A percentile compares a stretch with the other conserved stretches of the same genome.
Conservation (phyloP, 1,284 basidiomycete genomes). For the Cutaneotrichosporon mucoides region DNA sequence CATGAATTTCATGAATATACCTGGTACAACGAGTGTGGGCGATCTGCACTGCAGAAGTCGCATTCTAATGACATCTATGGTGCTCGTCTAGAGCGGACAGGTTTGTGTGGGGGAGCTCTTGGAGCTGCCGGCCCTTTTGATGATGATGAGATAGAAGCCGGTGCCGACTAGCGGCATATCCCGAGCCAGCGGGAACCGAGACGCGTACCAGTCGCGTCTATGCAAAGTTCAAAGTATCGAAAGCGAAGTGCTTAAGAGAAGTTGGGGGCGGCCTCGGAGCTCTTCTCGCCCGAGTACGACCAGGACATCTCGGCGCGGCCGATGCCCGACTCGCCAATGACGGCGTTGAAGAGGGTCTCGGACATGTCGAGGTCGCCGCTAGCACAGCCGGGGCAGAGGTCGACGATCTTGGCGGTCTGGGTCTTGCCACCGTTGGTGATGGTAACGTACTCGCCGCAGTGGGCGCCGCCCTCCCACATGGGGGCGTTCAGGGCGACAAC, state of each 20-base stretch:
- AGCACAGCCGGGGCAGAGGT: constrained; percentile 47
- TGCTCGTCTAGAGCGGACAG: too few relatives aligned
- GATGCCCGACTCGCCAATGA: constrained; percentile 30
- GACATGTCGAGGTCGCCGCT: constrained; percentile 53
- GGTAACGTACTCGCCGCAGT: constrained; percentile 56
- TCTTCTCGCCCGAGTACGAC: background rate
- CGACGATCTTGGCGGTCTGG: constrained; percentile 61
- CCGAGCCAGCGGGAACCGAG: too few relatives aligned
- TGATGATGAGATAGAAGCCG: too few relatives aligned
- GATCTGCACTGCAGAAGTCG: too few relatives aligned
- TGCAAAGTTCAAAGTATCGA: too few relatives aligned
- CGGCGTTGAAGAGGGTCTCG: constrained; percentile 48
- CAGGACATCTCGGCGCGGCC: constrained; percentile 20
- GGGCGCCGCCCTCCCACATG: constrained; percentile 22
- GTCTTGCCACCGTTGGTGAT: constrained; percentile 62
- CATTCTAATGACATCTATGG: too few relatives aligned
- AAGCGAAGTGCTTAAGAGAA: too few relatives aligned
- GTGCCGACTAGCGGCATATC: background rate
- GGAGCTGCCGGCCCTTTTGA: too few relatives aligned
- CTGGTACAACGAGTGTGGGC: too few relatives aligned
- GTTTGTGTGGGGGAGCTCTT: too few relatives aligned
- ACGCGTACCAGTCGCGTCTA: too few relatives aligned
- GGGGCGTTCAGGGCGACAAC: constrained; percentile 40
- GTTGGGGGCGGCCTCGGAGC: background rate
- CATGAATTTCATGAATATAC: too few relatives aligned